phyloP scores from a whole-genome alignment of 2,329 filamentous ascomycete species.

The Ceratocystiopsis sp. region DNA sequence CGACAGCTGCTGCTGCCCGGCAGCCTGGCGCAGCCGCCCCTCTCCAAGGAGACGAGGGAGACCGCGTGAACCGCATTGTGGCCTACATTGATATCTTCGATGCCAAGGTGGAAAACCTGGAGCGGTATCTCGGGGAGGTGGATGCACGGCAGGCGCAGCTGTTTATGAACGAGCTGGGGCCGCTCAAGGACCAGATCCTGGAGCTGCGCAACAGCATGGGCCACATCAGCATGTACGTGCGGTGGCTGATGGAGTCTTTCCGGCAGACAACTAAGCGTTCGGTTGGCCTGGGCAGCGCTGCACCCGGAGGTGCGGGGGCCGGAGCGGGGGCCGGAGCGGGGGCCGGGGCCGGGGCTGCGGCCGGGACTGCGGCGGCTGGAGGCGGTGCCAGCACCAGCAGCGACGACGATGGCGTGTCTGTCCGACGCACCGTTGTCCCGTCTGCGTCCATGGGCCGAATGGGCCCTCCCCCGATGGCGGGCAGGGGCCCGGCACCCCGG shows the following conservation, averaged over 20 bases:
- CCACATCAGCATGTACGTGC: slow-evolving; percentile 41
- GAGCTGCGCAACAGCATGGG: slow-evolving; percentile 40
- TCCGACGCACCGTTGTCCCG: not conserved
- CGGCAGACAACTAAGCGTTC: slow-evolving; percentile 7
- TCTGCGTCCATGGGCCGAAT: not conserved
- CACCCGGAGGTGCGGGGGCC: not conserved
- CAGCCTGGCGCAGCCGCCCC: not conserved
- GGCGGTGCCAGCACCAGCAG: not conserved
- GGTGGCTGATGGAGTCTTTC: slow-evolving; percentile 31
- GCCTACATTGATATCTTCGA: slow-evolving; percentile 34
- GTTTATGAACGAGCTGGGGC: slow-evolving; percentile 43
- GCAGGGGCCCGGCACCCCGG: not conserved
- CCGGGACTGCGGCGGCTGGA: not conserved
- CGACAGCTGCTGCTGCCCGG: not conserved
- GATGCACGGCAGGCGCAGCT: slow-evolving; percentile 43
- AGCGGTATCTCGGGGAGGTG: slow-evolving; percentile 38
- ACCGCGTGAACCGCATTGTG: slow-evolving; percentile 23
- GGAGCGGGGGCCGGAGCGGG: not conserved
- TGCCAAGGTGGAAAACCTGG: slow-evolving; percentile 37
- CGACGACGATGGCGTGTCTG: not conserved
- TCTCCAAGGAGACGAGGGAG: slow-evolving; percentile 7
- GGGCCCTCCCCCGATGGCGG: not conserved
- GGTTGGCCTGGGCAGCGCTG: slow-evolving; percentile 1
- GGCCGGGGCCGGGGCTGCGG: not conserved
- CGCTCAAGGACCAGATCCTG: slow-evolving; percentile 44